Base-by-base conservation (phyloP, 2,329 filamentous ascomycete species). In the Colletotrichum limetticola region DNA sequence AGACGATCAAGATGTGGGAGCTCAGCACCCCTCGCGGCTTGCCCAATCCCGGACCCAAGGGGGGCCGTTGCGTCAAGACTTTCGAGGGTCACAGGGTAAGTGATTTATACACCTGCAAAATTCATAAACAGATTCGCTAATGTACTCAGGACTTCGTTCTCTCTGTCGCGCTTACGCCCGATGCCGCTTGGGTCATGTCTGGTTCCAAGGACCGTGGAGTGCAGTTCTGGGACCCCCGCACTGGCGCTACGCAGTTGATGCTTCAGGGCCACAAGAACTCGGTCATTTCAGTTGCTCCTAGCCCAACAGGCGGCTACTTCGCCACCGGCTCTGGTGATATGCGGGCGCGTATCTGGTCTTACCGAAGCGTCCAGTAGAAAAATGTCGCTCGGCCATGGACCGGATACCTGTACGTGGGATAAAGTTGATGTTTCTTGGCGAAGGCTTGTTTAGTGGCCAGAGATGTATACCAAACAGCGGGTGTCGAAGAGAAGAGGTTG, bases 1-100 rank as follows among this genome's bases (percentile, higher is more conserved):
- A 97, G 88, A 98, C 96, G 0, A 98, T 98, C 87, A 98, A 98
- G 87, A 97, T 98, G 93, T 99, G 97, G 95, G 95, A 98, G 86
- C 89, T 99, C 63, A 92, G 90, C 68, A 90, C 93, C 26, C 90
- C 92, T 57, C 90, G 93, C 77, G 90, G 92, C 78, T 89, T 91
- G 72, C 88, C 91, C 59, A 91, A 89, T 79, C 88, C 90, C 57
- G 91, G 89, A 37, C 89, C 92, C 9, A 97, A 97, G 86, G 93
- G 93, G 46, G 96, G 97, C 78, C 95, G 97, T 82, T 98, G 97
- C 81, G 92, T 98, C 78, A 95, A 95, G 86, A 98, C 96, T 1
- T 99, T 98, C 79, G 97, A 98, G 80, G 97, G 97, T 63, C 97
- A 99, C 85, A 94, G 97, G 83, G 93, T 95, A 87, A 82, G 88